Evolutionary conservation across 2,329 filamentous ascomycete species (phyloP), one percentile per base, ranked within the genome.

Genomic region (Didymella pinodella): DNA sequence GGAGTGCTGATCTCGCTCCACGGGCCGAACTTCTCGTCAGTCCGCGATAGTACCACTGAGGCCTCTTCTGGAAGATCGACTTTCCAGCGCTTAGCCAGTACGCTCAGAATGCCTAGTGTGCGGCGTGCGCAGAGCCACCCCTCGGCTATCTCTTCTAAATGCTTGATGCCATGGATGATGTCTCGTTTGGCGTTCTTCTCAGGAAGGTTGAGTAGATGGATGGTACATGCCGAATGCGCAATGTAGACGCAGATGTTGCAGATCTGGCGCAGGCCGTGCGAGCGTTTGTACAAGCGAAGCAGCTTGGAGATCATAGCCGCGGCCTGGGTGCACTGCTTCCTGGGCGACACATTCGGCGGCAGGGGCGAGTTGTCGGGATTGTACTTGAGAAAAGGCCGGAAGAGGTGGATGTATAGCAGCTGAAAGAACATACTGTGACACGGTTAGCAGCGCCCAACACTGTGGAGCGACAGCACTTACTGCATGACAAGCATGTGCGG

Each of bases 181-280:
- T 98, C 94, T 67, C 94, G 84, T 69, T 88, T 90, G 4, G 95
- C 92, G 29, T 91, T 95, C 79, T 95, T 97, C 67, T 97, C 93
- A 0, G 93, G 93, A 1, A 98, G 82, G 66, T 97, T 97, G 34
- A 99, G 86, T 20, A 99, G 81, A 70, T 98, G 95, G 38, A 98
- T 96, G 0, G 93, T 97, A 74, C 93, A 97, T 29, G 95, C 93
- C 4, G 92, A 95, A 75, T 98, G 94, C 0, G 91, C 85, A 78
- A 98, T 97, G 76, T 99, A 99, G 0, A 98, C 93, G 3, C 91
- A 93, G 68, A 98, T 92, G 71, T 98, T 98, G 79, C 92, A 96
- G 32, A 99, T 97, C 74, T 98, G 94, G 4, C 92, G 88, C 12
- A 98, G 80, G 10, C 94, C 92, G 76, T 97, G 96, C 1, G 89